Base-by-base conservation (phyloP, 2,329 filamentous ascomycete genomes). In the Aspergillus eucalypticola region DNA sequence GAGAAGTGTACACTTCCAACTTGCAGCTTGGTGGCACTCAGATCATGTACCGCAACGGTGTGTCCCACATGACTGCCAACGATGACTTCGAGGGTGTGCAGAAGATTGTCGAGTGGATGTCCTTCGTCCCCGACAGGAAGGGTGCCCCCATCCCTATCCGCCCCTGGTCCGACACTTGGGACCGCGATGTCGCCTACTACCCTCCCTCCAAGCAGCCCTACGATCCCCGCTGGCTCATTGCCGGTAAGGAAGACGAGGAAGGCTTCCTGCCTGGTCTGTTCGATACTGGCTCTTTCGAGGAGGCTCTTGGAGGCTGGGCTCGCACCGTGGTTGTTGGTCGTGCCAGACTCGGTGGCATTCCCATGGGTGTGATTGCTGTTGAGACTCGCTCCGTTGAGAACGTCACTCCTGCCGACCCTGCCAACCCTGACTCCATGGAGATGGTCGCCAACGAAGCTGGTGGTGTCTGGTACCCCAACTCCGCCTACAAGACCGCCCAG, bases 21-120 rank as follows among this genome's bases (percentile, higher is more conserved):
- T 81, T 99, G 74, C 95, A 99, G 83, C 91, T 99, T 66, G 95
- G 95, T 88, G 95, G 95, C 70, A 99, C 95, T n/a, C 95, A 99
- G 81, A 99, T 99, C 85, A 99, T 99, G 95, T 98, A 99, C 87
- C 93, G 91, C 82, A 99, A 99, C 77, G 95, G 95, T 87, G 95
- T 99, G 44, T 98, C 95, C 21, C 95, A 99, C 83, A 94, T 98
- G 91, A 97, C 94, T 68, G 95, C 95, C 72, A 90, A 90, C 69
- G 94, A 99, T 73, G 95, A 99, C 81, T 98, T 99, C 71, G 93
- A 94, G 72, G 95, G 95, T 86, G 91, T 99, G 21, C 92, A 91
- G 72, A 96, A 96, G 85, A 98, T 99, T 74, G 92, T 98, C 53
- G 90, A 96, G 76, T 99, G 95, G 95, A 87, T 99, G 84, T 95